phyloP scores from a whole-genome alignment of 2,329 filamentous ascomycete species.

The Exophiala mesophila region DNA sequence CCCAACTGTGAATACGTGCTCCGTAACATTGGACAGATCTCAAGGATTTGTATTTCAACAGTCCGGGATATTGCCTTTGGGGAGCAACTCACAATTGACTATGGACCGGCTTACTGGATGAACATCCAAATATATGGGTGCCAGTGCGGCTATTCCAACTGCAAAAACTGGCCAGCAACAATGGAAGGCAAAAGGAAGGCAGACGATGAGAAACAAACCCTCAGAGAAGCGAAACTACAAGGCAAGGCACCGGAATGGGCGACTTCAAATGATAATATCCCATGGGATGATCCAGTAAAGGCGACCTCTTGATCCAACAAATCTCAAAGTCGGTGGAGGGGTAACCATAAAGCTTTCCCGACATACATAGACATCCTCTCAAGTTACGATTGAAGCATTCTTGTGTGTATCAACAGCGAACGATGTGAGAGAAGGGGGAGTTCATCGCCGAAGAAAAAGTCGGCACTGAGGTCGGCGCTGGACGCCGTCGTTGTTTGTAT shows the following conservation, averaged over 20 bases:
- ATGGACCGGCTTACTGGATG: slow-evolving; percentile 17
- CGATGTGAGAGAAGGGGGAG: too few relatives aligned
- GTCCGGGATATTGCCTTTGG: slow-evolving; percentile 13
- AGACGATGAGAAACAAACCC: not conserved
- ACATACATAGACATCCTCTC: too few relatives aligned
- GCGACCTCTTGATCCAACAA: not conserved
- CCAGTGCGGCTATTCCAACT: slow-evolving; percentile 11
- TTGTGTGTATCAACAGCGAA: too few relatives aligned
- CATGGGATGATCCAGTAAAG: not conserved
- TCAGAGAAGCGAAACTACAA: not conserved
- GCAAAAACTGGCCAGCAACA: slow-evolving; percentile 4
- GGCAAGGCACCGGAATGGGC: slow-evolving; percentile 3
- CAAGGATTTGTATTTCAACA: slow-evolving; percentile 7
- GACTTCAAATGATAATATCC: slow-evolving; percentile 1
- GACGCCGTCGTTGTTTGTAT: too few relatives aligned
- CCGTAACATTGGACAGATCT: slow-evolving; percentile 9
- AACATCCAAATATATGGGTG: slow-evolving; percentile 9
- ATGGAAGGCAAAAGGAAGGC: too few relatives aligned
- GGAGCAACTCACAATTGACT: slow-evolving; percentile 20
- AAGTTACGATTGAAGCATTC: too few relatives aligned
- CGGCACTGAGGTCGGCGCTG: too few relatives aligned
- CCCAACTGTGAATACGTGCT: slow-evolving; percentile 10
- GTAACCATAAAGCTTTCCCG: too few relatives aligned
- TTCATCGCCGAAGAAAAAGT: too few relatives aligned
- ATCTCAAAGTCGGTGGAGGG: not conserved